Evolutionary conservation across 805 yeast genomes (phyloP).

Genomic region (Candida railenensis): DNA sequence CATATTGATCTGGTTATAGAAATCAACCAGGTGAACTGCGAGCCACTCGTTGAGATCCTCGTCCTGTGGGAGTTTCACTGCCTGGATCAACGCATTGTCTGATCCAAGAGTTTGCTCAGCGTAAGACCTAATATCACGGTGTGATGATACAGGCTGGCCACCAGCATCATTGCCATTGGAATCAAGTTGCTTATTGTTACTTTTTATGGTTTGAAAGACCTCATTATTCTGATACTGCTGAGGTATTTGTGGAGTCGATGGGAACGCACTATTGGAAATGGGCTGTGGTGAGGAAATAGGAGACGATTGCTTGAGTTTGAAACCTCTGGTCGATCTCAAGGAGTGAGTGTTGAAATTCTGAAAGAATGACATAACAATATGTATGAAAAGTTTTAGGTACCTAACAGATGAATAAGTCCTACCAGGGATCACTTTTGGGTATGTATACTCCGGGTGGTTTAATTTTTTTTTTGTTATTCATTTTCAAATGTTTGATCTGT

Average conservation of each 20-base stretch:
- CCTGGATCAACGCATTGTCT: constrained; percentile 85
- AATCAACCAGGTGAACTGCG: constrained; percentile 97
- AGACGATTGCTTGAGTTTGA: constrained; percentile 38
- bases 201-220: constrained; percentile 33
- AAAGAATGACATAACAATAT: constrained; percentile 34
- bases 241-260: constrained; percentile 21
- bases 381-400: background rate
- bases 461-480: background rate
- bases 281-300: constrained; percentile 42
- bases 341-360: constrained; percentile 45
- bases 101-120: constrained; percentile 97
- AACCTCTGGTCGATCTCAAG: constrained; percentile 42
- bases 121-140: constrained; percentile 75
- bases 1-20: constrained; percentile 95
- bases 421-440: too few relatives aligned
- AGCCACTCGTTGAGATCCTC: constrained; percentile 93
- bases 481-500: background rate
- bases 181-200: constrained; percentile 7
- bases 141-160: constrained; percentile 45
- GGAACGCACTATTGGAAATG: constrained; percentile 32
- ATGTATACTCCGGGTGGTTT: too few relatives aligned
- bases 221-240: constrained; percentile 11
- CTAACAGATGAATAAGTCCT: too few relatives aligned
- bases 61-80: constrained; percentile 89
- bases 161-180: constrained; percentile 8